Base-by-base conservation (phyloP, 441 rosid genomes). In the Corymbia citriodora region DNA sequence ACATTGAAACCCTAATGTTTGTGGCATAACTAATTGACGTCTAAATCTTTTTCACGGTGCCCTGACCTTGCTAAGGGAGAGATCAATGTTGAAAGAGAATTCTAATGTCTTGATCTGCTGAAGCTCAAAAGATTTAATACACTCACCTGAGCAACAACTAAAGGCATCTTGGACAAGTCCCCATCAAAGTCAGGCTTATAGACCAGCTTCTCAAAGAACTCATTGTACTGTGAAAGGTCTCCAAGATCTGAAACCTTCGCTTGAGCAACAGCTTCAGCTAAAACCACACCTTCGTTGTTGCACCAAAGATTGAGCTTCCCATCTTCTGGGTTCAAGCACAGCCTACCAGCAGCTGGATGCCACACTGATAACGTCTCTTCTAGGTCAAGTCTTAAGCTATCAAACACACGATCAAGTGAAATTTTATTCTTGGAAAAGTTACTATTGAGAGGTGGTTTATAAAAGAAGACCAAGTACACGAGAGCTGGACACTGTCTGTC, bases 271-370 rank as follows among this genome's bases (percentile, higher is more conserved):
- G 98, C 96, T 91, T 94, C 95, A 87, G 91, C 93, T 68, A 96
- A 88, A 87, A 94, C 88, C 74, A 95, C 96, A 65, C 97, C 96
- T 19, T 90, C 89, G 70, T 94, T 93, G 92, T 94, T 96, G 93
- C 96, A 96, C 92, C 94, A 92, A 23, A 96, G 93, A 89, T 95
- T 93, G 65, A 96, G 94, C 92, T 93, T 95, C 49, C 94, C 92
- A 89, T 94, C 91, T 90, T 89, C 88, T 40, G 92, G 94, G 68
- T 93, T 93, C 93, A 92, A 82, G 88, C 88, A 79, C 91, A 95
- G 90, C 91, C 98, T 93, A n/a, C 96, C 97, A 3, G 97, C 96
- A 12, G 96, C 96, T 0, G 97, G 97, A 91, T 92, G 94, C 98
- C 96, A 96, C 31, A 59, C 40, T 33, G 94, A 93, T 82, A 96